Evolutionary conservation across 768 basidiomycete species (phyloP), one percentile per base, ranked within the genome.

Genomic region (Lentinula detonsa): DNA sequence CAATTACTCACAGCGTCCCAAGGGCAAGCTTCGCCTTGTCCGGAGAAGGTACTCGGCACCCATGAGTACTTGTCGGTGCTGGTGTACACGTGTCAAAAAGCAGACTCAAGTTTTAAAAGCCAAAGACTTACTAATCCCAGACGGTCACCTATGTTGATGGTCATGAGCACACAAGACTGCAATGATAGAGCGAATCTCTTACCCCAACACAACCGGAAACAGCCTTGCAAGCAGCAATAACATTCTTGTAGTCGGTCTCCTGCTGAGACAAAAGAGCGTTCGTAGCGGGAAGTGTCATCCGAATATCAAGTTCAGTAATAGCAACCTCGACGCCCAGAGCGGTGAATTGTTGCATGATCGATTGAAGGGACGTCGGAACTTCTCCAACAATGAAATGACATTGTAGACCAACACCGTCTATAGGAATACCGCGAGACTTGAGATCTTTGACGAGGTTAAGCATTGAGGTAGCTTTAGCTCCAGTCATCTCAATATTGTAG

Each of bases 251-350:
- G 67, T 88, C 85, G 62, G 71, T 74, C 66, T 79, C 73, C 66
- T 88, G 85, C 67, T 86, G 83, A 34, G 71, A 74, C 35, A 83
- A 74, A 37, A 79, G 72, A 1, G 78, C 79, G 7, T 69, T 64
- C 2, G 83, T 84, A 11, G 73, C 76, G 13, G 85, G 85, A 10
- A 82, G 72, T 7, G 75, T 76, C 76, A 86, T 84, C 53, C 86
- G 77, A 65, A 84, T 84, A 66, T 88, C 86, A 52, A 88, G 78
- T 67, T 87, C 87, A 2, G 87, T 88, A 64, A 87, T 81, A 9
- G 85, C 86, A 28, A 87, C 82, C 65, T 88, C 86, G 46, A 88
- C 73, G 4, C 87, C 85, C 31, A 87, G 79, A 10, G 78, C 78
- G 11, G 81, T 78, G 67, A 88, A 81, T 54, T 78, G 74, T 62